Base-by-base conservation (phyloP, 2,329 filamentous ascomycete genomes). In the Clonostachys sp. region DNA sequence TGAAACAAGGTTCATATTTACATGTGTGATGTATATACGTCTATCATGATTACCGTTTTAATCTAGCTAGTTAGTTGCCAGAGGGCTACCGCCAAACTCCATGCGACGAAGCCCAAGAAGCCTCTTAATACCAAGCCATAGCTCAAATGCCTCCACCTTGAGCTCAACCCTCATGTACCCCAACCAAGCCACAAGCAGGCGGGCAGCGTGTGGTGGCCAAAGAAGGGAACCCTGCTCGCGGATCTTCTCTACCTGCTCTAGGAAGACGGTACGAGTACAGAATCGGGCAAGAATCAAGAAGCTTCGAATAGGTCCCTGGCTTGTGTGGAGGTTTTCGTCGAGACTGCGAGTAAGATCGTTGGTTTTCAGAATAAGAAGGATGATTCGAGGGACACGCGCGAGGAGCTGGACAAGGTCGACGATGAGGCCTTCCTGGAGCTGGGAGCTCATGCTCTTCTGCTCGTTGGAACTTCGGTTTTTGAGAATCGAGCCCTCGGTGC, bases 341-440 rank as follows among this genome's bases (percentile, higher is more conserved):
- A 99, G 78, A 57, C 87, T 94, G 53, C 94, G 84, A 14, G 94
- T 99, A 38, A 99, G 73, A 68, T 99, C 94, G 64, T 99, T 99
- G 3, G 94, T 99, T 72, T 99, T 99, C 52, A 99, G 77, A 55
- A 99, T 97, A 30, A 99, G 75, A 12, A 99, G 77, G 47, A 99
- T 96, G 54, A 99, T 89, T 41, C 91, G 77, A 1, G 94, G 94
- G 7, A 99, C 91, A 57, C 89, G 83, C 43, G 90, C 89, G 6
- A 99, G 80, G 55, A 99, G 74, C 55, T 91, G 85, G 8, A 99
- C 89, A 7, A 99, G 76, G 58, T 96, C 87, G 51, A 88, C 87
- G 36, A 99, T 76, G 63, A 99, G 80, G 10, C 92, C 92, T 47
- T 96, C 90, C 43, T 91, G 87, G 49, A 99, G 73, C 1, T 90